Evolutionary conservation across 1,284 basidiomycete genomes (phyloP).

Genomic region (Xerocomus amazonicus): DNA sequence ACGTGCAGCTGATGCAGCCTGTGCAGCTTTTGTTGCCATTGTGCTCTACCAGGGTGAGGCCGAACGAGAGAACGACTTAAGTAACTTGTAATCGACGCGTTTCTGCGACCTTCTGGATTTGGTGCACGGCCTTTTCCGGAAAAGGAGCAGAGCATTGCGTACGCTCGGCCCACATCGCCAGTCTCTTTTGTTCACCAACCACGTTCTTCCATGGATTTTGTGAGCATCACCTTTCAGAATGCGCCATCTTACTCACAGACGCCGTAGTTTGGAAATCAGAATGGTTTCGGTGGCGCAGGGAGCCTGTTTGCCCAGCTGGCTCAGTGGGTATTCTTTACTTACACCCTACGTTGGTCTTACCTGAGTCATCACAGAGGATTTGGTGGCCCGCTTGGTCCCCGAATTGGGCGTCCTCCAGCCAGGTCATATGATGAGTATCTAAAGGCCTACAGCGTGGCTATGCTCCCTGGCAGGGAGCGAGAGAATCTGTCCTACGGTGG

Average conservation of each 20-base stretch:
- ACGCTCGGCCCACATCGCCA: constrained; percentile 11
- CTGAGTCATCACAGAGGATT: constrained; percentile 44
- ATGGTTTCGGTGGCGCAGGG: constrained; percentile 48
- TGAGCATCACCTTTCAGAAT: constrained; percentile 34
- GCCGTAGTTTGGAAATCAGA: constrained; percentile 49
- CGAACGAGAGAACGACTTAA: constrained; percentile 3
- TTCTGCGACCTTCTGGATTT: constrained; percentile 20
- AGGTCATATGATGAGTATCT: constrained; percentile 77
- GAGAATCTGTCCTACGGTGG: constrained; percentile 93
- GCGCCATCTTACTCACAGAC: constrained; percentile 13
- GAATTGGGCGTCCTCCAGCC: constrained; percentile 49
- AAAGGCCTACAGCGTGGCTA: constrained; percentile 82
- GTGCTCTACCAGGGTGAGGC: constrained; percentile 10
- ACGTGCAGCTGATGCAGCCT: constrained; percentile 24
- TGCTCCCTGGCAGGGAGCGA: constrained; percentile 79
- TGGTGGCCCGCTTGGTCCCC: constrained; percentile 45
- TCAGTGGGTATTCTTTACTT: constrained; percentile 37
- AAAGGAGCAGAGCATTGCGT: constrained; percentile 26
- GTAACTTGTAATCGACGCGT: constrained; percentile 19
- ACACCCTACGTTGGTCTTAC: background rate
- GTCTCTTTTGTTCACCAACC: constrained; percentile 18
- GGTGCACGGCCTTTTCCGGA: constrained; percentile 31
- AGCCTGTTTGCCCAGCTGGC: constrained; percentile 61
- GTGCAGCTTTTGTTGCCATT: constrained; percentile 42
- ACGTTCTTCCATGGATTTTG: constrained; percentile 55